Conservation (phyloP, 176 grass and related monocot genomes). For the Hsuehochloa calcarea region DNA sequence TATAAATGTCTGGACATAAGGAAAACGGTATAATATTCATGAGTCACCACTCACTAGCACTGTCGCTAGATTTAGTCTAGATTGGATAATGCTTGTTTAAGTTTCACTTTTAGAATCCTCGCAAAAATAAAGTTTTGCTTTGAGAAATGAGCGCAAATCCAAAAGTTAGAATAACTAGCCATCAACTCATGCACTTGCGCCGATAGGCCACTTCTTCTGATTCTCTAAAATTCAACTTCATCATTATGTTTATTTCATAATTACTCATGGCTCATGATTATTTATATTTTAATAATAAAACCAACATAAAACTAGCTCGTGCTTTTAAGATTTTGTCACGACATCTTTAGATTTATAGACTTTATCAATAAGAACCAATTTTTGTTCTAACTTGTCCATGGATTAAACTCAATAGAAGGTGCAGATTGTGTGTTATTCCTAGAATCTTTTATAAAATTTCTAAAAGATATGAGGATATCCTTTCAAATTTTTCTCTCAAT, state of each 20-base stretch:
- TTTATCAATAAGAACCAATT: too few relatives aligned
- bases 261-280: neutral
- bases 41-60: neutral
- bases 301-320: neutral
- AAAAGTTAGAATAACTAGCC: neutral
- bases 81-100: conserved; percentile 1
- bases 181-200: neutral
- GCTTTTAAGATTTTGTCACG: neutral
- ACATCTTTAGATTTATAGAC: neutral
- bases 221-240: neutral
- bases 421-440: neutral
- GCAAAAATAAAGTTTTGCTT: neutral
- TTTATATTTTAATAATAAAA: neutral
- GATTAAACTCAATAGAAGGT: neutral
- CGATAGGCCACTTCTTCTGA: neutral
- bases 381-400: neutral
- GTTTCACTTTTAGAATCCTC: neutral
- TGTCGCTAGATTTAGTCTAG: conserved; percentile 7
- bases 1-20: neutral
- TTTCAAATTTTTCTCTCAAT: neutral
- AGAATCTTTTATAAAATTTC: neutral
- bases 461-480: neutral
- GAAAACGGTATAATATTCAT: neutral
- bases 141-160: neutral
- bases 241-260: neutral